These are phyloP conservation scores for Phycomyces blakesleeanus DNA, from an alignment of 192 early-diverging fungal species.

Conservation along the genomic window DNA sequence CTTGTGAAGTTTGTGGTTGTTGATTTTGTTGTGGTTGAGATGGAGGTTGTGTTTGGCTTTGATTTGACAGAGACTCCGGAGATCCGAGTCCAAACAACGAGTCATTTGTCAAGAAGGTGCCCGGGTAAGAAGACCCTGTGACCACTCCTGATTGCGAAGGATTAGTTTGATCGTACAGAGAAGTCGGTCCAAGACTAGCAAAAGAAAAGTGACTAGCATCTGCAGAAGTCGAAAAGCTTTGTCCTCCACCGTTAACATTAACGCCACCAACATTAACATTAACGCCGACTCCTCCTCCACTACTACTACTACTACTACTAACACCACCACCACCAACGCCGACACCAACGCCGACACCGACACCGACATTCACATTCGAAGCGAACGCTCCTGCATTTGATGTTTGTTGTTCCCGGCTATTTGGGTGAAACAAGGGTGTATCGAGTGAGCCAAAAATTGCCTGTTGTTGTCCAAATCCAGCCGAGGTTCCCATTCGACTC, in stretches of 20 bases:
- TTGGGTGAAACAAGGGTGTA: constrained; percentile 1
- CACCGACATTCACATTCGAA: no score
- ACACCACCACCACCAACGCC: no score
- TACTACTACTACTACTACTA: no score
- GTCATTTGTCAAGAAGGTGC: background rate
- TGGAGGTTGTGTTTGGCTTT: background rate
- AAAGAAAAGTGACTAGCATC: no score
- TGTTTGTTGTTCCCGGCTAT: background rate
- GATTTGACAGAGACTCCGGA: background rate
- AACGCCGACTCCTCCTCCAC: no score
- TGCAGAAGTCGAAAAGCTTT: constrained; percentile 5
- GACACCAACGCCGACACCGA: no score
- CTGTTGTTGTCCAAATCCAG: background rate
- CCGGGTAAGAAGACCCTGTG: constrained; percentile 4
- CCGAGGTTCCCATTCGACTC: background rate
- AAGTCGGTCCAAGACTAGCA: no score
- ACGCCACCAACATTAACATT: no score
- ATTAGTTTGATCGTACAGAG: no score
- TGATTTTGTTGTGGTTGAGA: background rate
- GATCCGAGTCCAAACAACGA: background rate
- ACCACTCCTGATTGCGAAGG: no score
- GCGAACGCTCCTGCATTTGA: background rate
- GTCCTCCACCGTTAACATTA: no score
- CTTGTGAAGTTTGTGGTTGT: background rate
- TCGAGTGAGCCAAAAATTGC: constrained; percentile 1